Base-by-base conservation (phyloP, 495 filamentous ascomycete genomes). In the Xylaria nigripes region DNA sequence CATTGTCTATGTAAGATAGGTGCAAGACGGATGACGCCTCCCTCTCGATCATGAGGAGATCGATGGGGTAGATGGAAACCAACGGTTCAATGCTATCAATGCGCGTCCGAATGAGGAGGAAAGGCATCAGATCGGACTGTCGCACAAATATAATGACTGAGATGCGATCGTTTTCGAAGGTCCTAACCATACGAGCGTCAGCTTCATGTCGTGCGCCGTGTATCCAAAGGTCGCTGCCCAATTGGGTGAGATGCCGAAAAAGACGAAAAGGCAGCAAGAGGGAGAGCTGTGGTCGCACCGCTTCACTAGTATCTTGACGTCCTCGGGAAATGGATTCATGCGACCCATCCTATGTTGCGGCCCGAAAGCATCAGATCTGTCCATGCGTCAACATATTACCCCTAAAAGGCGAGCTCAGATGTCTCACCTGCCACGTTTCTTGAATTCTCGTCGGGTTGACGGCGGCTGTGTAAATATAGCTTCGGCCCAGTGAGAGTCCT, bases 401-500 rank as follows among this genome's bases (percentile, higher is more conserved):
- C 29, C 44, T 23, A 0, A n/a, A 24, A 22, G 0, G 7, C 8
- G 7, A n/a, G 21, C n/a, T 0, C 4, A 15, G 27, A 1, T 43
- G 8, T 27, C 71, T 68, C 54, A 72, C 71, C 41, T 38, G 64
- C 64, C 62, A 40, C 64, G 58, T 56, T 72, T 65, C 56, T 72
- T 76, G 55, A 80, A 60, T 22, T 71, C 69, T 38, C 76, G 78
- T 15, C 75, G 65, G 16, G 74, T 73, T 8, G 76, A 73, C 41
- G 78, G 64, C 1, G 73, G 75, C 4, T 77, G 68, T 5, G 78
- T 77, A 51, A 81, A 81, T 24, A 81, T 78, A 16, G 77, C 72
- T 58, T 81, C 74, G 23, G 78, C 76, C 78, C 78, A 81, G 54
- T 76, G 74, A 22, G 62, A 56, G 45, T 63, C 60, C 69, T 71